Base-by-base conservation (phyloP, 78 protist genomes). In the Creolimax fragrantissima region DNA sequence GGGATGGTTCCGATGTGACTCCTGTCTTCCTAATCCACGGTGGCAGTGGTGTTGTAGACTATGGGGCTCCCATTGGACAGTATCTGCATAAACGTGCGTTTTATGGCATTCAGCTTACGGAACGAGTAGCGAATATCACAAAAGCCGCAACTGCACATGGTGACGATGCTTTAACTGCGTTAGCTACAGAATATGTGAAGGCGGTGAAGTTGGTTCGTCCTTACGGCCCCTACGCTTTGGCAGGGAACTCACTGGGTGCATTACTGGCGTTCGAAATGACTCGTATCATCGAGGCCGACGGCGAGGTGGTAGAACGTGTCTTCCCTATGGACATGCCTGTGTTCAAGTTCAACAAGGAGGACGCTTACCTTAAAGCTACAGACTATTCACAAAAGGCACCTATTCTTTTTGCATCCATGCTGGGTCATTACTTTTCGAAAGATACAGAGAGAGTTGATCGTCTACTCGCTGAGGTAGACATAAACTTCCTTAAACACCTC, bases 231-330 rank as follows among this genome's bases (percentile, higher is more conserved):
- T 32, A n/a, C 44, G 6, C 11, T 36, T 32, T 88, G 44, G 90
- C 85, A 5, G 90, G 90, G 47, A n/a, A n/a, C 7, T 88, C 90
- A 35, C 44, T 88, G 17, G 90, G 90, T 32, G 90, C 45, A 6
- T 5, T n/a, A 17, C 7, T 88, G 17, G 90, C 90, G 36, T 88
- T 6, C 67, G 90, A 88, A 74, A 88, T 88, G 90, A 2, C 90
- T 36, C 47, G 85, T 32, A 84, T 84, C 11, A 17, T 84, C 85
- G 88, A 84, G 88, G 88, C 11, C 0, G 45, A 42, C 17, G 88
- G 88, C 17, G 88, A 84, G 88, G 45, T 42, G 35, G 88, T 84
- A 11, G 88, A 84, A 2, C 11, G 45, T 32, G 24, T 84, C 24
- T 11, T 84, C 41, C 41, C 88, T 32, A 84, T 84, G 88, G 88